Evolutionary conservation across 1,139 yeast species (phyloP).

Genomic region (Kluyveromyces sp.): DNA sequence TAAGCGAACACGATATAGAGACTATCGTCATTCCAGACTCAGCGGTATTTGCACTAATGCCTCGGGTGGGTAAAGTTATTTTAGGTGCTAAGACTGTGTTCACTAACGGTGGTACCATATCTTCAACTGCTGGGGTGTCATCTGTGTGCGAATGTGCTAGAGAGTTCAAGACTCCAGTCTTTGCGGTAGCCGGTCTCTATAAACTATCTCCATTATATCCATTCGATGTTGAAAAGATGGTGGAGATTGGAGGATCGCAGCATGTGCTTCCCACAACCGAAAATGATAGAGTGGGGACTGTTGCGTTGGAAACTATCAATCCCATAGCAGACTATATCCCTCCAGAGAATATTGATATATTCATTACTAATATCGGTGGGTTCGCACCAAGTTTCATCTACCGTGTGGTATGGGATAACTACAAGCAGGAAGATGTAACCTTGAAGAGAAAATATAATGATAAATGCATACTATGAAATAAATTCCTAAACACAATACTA

Average conservation of each 20-base stretch:
- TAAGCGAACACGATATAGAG: constrained; percentile 82
- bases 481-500: not conserved
- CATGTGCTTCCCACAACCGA: constrained; percentile 29
- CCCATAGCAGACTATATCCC: constrained; percentile 90
- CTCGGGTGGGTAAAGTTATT: constrained; percentile 92
- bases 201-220: constrained; percentile 93
- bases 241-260: constrained; percentile 86
- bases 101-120: constrained; percentile 92
- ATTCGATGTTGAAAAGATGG: constrained; percentile 76
- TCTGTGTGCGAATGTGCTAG: constrained; percentile 94
- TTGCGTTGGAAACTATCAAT: constrained; percentile 67
- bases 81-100: constrained; percentile 88
- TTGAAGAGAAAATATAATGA: constrained; percentile 25
- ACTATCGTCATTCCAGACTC: constrained; percentile 90
- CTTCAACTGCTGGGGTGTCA: constrained; percentile 78
- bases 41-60: constrained; percentile 91
- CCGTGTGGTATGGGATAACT: constrained; percentile 90
- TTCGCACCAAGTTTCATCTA: constrained; percentile 94
- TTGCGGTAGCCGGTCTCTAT: constrained; percentile 90
- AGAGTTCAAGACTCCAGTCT: constrained; percentile 89
- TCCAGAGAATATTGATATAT: constrained; percentile 91
- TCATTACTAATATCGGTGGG: constrained; percentile 92
- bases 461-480: not conserved
- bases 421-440: constrained; percentile 72
- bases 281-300: constrained; percentile 37